phyloP scores from a whole-genome alignment of 2,329 filamentous ascomycete species.

The Mycosphaerella arachidis region DNA sequence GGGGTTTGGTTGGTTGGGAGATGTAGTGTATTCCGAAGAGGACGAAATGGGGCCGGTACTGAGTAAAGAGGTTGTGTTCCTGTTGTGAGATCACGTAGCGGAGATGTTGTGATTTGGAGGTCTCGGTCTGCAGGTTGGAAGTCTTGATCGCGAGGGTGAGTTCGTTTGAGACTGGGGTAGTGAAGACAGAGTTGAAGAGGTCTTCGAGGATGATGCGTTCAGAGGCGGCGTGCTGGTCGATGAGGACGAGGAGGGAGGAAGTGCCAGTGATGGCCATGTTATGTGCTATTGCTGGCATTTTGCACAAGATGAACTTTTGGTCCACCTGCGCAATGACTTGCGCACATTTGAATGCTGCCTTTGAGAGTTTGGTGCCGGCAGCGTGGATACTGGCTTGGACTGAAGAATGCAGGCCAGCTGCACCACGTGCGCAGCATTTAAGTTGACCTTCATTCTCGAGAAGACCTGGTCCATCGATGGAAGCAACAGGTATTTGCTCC shows the following conservation, averaged over 20 bases:
- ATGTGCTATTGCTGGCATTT: constrained; percentile 37
- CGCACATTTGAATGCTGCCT: constrained; percentile 55
- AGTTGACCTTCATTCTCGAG: constrained; percentile 9
- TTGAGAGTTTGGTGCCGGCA: constrained; percentile 52
- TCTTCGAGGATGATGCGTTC: constrained; percentile 77
- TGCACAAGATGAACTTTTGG: constrained; percentile 77
- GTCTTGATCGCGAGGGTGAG: constrained; percentile 1
- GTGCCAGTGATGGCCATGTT: background rate
- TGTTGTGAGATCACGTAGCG: constrained; percentile 59
- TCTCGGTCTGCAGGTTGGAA: constrained; percentile 3
- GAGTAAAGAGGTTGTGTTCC: constrained; percentile 58
- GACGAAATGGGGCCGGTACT: constrained; percentile 54
- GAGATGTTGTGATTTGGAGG: constrained; percentile 49
- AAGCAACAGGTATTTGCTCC: constrained; percentile 22
- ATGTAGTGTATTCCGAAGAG: constrained; percentile 71
- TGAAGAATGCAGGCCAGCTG: background rate
- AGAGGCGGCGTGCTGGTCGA: constrained; percentile 94
- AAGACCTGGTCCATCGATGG: constrained; percentile 20
- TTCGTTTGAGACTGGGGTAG: background rate
- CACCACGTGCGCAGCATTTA: constrained; percentile 11
- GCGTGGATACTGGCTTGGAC: background rate
- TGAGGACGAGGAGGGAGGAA: constrained; percentile 57
- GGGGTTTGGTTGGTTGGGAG: constrained; percentile 24
- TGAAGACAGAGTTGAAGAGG: constrained; percentile 59
- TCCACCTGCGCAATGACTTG: constrained; percentile 79